Evolutionary conservation across 768 basidiomycete genomes (phyloP).

Genomic region (Pseudohyphozyma bogoriensis): DNA sequence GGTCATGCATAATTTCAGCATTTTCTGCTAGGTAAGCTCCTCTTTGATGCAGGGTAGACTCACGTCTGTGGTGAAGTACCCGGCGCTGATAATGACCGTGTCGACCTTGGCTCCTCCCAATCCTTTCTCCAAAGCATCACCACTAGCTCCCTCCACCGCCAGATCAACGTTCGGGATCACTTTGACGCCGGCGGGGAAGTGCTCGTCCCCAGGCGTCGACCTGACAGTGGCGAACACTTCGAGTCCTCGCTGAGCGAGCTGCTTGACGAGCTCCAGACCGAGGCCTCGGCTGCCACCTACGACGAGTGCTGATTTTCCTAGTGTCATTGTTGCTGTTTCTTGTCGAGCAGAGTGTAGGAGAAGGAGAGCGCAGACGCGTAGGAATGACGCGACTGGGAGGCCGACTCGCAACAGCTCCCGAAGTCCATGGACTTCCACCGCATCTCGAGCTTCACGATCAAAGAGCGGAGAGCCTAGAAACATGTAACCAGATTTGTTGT

Average conservation of each 20-base stretch:
- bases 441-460: too few relatives aligned
- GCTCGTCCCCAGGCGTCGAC: neutral
- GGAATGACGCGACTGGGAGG: too few relatives aligned
- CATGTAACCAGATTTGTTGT: too few relatives aligned
- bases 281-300: slow-evolving; percentile 46
- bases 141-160: neutral
- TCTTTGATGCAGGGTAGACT: neutral
- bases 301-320: slow-evolving; percentile 35
- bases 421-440: too few relatives aligned
- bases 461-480: too few relatives aligned
- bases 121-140: neutral
- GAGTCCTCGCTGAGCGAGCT: slow-evolving; percentile 24
- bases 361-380: too few relatives aligned
- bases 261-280: slow-evolving; percentile 40
- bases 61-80: neutral
- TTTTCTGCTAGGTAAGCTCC: neutral
- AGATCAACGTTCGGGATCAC: neutral
- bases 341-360: too few relatives aligned
- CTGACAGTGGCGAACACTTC: neutral
- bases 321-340: too few relatives aligned
- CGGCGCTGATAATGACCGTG: neutral
- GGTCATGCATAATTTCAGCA: neutral
- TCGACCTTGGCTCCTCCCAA: neutral
- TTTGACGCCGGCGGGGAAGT: neutral
- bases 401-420: too few relatives aligned